Percentiles rank a stretch among this genome's conserved stretches.
phyloP scores from a whole-genome alignment of 2,329 filamentous ascomycete genomes.

The Hypoxylon sp. region DNA sequence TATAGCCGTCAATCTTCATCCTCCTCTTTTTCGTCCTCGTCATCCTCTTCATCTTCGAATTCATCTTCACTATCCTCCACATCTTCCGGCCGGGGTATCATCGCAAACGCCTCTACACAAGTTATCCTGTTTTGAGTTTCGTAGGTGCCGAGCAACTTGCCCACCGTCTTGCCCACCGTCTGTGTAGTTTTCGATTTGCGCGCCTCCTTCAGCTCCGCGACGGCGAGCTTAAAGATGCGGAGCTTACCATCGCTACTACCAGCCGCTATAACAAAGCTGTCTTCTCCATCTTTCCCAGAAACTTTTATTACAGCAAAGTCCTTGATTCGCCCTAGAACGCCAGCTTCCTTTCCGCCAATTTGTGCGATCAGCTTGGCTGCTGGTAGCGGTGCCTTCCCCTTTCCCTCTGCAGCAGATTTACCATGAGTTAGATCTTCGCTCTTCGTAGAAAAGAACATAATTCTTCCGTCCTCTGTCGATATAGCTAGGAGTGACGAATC shows the following conservation, averaged over 20 bases:
- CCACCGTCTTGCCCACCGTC: constrained; percentile 71
- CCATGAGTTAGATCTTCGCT: constrained; percentile 59
- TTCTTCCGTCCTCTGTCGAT: constrained; percentile 90
- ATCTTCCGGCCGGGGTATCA: constrained; percentile 77
- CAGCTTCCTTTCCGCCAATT: constrained; percentile 79
- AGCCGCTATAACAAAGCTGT: constrained; percentile 72
- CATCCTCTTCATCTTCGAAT: constrained; percentile 49
- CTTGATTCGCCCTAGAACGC: constrained; percentile 82
- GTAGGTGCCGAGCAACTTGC: constrained; percentile 79
- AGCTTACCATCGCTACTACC: constrained; percentile 88
- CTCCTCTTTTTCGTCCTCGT: constrained; percentile 40
- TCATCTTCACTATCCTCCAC: constrained; percentile 68
- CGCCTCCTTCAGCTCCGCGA: constrained; percentile 56
- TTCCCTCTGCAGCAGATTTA: constrained; percentile 57
- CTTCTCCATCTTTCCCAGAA: constrained; percentile 54
- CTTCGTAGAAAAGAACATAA: constrained; percentile 84
- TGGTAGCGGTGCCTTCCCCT: constrained; percentile 59
- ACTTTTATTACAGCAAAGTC: constrained; percentile 79
- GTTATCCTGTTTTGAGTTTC: constrained; percentile 91
- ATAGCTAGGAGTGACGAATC: constrained; percentile 75
- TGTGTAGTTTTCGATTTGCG: constrained; percentile 47
- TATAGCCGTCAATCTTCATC: constrained; percentile 36
- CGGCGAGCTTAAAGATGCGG: constrained; percentile 77
- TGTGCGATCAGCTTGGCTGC: constrained; percentile 79
- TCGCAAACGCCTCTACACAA: constrained; percentile 86